Conservation (phyloP, 2,329 filamentous ascomycete species). For the Alternaria sp. region DNA sequence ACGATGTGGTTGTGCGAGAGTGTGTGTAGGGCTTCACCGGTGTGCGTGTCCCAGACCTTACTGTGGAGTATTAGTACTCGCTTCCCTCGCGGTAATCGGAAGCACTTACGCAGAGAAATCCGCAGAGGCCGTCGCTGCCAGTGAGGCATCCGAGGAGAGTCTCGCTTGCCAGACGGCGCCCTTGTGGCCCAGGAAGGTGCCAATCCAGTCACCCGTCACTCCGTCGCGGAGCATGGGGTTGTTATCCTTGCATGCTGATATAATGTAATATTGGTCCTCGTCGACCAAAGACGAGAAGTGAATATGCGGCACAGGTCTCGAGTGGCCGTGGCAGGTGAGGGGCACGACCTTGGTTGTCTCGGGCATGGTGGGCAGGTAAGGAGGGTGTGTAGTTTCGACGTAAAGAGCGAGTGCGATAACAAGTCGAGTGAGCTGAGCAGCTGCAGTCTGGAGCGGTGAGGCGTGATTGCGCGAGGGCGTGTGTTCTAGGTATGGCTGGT, state of each 20-base stretch:
- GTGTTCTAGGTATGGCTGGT: constrained; percentile 15
- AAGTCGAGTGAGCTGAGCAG: background rate
- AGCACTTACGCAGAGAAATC: constrained; percentile 86
- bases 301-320: constrained; percentile 87
- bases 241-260: constrained; percentile 95
- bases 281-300: constrained; percentile 85
- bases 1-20: constrained; percentile 95
- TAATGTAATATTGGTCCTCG: constrained; percentile 86
- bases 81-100: too few relatives aligned
- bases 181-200: constrained; percentile 97
- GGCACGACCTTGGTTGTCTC: constrained; percentile 72
- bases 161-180: constrained; percentile 97
- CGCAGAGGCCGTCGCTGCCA: constrained; percentile 91
- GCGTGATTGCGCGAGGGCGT: constrained; percentile 14
- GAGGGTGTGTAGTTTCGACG: background rate
- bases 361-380: constrained; percentile 30
- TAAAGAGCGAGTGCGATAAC: background rate
- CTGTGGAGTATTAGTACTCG: constrained; percentile 56
- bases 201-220: constrained; percentile 80
- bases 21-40: constrained; percentile 85
- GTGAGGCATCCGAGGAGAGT: constrained; percentile 83
- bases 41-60: constrained; percentile 97
- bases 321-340: constrained; percentile 93
- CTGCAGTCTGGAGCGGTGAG: constrained; percentile 19
- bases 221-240: constrained; percentile 99